phyloP scores from a whole-genome alignment of 805 yeast genomes.

The Phaffomyces antillensis region DNA sequence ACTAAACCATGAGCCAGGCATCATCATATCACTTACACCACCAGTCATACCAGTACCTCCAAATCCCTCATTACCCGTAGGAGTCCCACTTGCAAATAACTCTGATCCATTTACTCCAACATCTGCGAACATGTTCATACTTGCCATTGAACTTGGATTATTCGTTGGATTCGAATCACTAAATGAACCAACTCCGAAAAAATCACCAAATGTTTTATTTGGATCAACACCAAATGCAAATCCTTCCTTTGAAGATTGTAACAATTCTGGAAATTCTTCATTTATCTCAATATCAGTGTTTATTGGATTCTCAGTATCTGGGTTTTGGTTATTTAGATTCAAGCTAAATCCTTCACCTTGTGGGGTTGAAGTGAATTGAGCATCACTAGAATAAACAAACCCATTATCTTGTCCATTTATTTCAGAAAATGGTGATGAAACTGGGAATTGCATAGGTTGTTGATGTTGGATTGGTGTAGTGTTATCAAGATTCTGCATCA shows the following conservation, averaged over 20 bases:
- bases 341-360: conserved; percentile 6
- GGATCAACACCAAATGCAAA: conserved; percentile 9
- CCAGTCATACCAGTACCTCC: background rate
- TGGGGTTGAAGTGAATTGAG: conserved; percentile 5
- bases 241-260: conserved; percentile 7
- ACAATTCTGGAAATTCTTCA: conserved; percentile 10
- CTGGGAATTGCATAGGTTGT: background rate
- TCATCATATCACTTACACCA: conserved; percentile 7
- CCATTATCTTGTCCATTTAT: background rate
- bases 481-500: background rate
- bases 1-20: conserved; percentile 21
- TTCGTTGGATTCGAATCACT: background rate
- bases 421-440: background rate
- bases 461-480: background rate
- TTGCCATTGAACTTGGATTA: conserved; percentile 4
- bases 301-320: conserved; percentile 5
- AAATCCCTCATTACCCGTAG: background rate
- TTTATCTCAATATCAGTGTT: conserved; percentile 4
- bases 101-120: conserved; percentile 1
- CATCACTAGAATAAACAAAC: conserved; percentile 1
- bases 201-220: conserved; percentile 13
- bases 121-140: conserved; percentile 2
- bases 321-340: conserved; percentile 4
- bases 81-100: background rate
- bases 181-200: conserved; percentile 11